Conservation (phyloP, 257 asterid species). For the Fraxinus pennsylvanica region DNA sequence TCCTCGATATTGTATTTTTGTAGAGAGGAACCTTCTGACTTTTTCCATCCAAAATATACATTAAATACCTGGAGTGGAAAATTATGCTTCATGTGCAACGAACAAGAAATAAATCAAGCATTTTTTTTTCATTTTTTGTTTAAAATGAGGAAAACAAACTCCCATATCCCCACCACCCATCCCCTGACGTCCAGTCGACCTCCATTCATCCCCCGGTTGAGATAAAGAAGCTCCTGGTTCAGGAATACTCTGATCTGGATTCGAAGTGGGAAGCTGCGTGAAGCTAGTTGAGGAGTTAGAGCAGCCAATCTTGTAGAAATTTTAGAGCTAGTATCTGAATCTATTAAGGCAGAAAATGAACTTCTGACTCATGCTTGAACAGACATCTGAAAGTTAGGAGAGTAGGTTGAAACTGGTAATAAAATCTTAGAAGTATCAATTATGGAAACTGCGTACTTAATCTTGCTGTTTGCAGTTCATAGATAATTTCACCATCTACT, state of each 20-base stretch:
- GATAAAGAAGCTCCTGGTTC: not conserved
- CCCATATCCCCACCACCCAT: not conserved
- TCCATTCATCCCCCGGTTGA: not conserved
- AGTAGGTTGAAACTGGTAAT: not conserved
- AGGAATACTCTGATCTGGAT: not conserved
- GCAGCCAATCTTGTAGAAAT: not conserved
- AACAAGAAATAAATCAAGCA: not conserved
- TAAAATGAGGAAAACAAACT: not conserved
- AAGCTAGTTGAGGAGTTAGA: not conserved
- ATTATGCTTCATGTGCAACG: not conserved
- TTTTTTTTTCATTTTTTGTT: not conserved
- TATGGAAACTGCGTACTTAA: not conserved
- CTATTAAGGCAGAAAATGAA: not conserved
- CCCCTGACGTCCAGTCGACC: not conserved
- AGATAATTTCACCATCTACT: not conserved
- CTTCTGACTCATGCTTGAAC: not conserved
- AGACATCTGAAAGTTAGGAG: not conserved
- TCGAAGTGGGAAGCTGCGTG: not conserved
- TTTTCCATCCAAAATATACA: not conserved
- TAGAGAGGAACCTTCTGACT: not conserved
- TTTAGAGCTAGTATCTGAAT: not conserved
- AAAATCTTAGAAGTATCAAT: not conserved
- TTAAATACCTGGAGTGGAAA: not conserved
- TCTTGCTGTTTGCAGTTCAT: not conserved
- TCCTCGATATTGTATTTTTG: not conserved